These are phyloP conservation scores for Candida pseudocylindracea DNA, from an alignment of 1,139 yeast genomes.

Conservation along the genomic window DNA sequence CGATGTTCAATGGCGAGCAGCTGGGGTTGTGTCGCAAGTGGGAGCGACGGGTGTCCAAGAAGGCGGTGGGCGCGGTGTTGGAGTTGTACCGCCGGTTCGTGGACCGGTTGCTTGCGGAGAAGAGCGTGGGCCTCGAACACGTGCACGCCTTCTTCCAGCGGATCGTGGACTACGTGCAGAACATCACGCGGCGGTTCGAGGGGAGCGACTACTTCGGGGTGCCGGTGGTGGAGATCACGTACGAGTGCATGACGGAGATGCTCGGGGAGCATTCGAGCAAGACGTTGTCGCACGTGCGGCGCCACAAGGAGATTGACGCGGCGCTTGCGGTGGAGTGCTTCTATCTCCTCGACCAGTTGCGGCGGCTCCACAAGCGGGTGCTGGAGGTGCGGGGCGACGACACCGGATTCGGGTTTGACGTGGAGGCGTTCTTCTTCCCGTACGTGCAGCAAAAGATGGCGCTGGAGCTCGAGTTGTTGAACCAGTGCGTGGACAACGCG, in stretches of 20 bases:
- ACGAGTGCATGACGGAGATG: constrained; percentile 18
- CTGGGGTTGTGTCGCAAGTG: too few species aligned
- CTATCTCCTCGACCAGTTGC: constrained; percentile 27
- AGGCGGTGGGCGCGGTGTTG: too few species aligned
- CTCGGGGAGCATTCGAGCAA: constrained; percentile 43
- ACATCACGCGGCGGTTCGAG: constrained; percentile 37
- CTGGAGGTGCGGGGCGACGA: constrained; percentile 11
- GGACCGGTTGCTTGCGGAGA: constrained; percentile 41
- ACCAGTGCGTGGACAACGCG: constrained; percentile 28
- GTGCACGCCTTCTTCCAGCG: constrained; percentile 35
- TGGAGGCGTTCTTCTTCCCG: constrained; percentile 39
- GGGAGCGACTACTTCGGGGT: constrained; percentile 1
- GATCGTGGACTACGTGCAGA: constrained; percentile 25
- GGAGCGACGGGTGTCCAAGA: too few species aligned
- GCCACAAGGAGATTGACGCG: constrained; percentile 19
- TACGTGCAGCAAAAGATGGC: constrained; percentile 34
- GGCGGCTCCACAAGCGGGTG: constrained; percentile 19
- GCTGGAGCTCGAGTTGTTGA: constrained; percentile 25
- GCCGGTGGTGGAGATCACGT: too few species aligned
- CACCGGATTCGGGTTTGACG: constrained; percentile 22
- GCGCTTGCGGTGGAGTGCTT: constrained; percentile 45
- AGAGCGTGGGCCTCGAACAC: constrained; percentile 30
- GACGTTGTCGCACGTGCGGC: constrained; percentile 22
- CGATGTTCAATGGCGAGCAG: too few species aligned
- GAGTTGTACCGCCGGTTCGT: constrained; percentile 30